Evolutionary conservation across 139 green algal genomes (phyloP), one percentile per base, ranked within the genome.

Genomic region (Pseudopediastrum boryanum): DNA sequence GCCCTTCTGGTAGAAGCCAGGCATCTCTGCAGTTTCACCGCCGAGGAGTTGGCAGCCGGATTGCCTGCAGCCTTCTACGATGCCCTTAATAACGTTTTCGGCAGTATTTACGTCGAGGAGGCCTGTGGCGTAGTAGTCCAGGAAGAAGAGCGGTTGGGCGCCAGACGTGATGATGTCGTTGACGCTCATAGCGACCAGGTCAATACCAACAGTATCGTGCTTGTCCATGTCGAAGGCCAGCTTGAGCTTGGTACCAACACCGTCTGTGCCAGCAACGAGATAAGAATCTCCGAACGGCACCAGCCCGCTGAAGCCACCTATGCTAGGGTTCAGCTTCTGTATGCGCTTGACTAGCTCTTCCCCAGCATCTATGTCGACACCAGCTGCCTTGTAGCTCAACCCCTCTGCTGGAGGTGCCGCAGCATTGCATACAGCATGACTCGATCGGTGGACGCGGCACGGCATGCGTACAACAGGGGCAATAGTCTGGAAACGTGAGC

Each of bases 11-110:
- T 99, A 99, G 72, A 99, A 98, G 35, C 95, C 96, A 6, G 95
- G 96, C 96, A 99, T 99, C 89, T 99, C 96, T 6, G 96, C 96
- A 0, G 96, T 99, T 91, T 99, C 96, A 36, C 96, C 96, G 27
- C 96, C 96, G 42, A 99, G 81, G 67, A 99, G 85, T 6, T 84
- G 74, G 83, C 96, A 99, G 69, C 92, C 93, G 0, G 86, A 92
- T 85, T 98, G 85, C 29, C 80, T 83, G 92, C 96, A 99, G 39
- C 95, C 96, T 29, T 98, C 94, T 54, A 99, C 93, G 71, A 99
- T 99, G 70, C 96, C 96, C 85, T 96, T 96, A 42, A 99, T 90
- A 13, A 98, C 94, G 90, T 90, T 74, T 85, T 98, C 96, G 6
- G 96, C 96, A 12, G 81, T 71, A 80, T 99, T 95, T 5, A 99